Percentiles rank a stretch among this genome's conserved stretches.
phyloP scores from a whole-genome alignment of 768 basidiomycete species.

The Phaffia australis region DNA sequence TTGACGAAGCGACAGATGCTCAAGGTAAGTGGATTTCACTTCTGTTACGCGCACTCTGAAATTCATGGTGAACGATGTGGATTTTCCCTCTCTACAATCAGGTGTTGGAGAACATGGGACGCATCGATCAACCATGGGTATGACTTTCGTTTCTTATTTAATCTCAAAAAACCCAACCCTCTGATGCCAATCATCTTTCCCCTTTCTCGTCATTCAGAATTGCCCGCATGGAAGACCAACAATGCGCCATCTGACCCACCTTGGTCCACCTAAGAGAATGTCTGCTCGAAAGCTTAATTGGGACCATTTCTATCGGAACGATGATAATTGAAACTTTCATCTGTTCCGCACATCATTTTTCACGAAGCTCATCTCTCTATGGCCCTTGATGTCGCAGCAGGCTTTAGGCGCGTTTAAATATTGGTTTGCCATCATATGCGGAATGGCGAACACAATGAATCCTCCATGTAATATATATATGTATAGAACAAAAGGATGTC shows the following conservation, averaged over 20 bases:
- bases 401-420: no score
- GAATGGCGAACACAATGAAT: no score
- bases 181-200: background rate
- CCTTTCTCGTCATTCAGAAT: slow-evolving; percentile 29
- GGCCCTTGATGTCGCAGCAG: no score
- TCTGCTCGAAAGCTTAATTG: no score
- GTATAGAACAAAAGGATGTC: no score
- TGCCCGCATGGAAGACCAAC: slow-evolving; percentile 42
- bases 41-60: background rate
- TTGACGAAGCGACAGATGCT: slow-evolving; percentile 69
- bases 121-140: slow-evolving; percentile 43
- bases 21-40: slow-evolving; percentile 32
- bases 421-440: no score
- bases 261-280: slow-evolving; percentile 12
- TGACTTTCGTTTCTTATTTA: background rate
- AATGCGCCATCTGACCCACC: slow-evolving; percentile 39
- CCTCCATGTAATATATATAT: no score
- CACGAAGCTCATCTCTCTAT: no score
- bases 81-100: slow-evolving; percentile 5
- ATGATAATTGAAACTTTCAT: no score
- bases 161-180: background rate
- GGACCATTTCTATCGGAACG: no score
- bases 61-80: background rate
- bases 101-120: slow-evolving; percentile 40
- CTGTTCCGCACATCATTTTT: no score